Conservation (phyloP, 192 early-diverging fungal genomes). For the Entomortierella beljakovae region DNA sequence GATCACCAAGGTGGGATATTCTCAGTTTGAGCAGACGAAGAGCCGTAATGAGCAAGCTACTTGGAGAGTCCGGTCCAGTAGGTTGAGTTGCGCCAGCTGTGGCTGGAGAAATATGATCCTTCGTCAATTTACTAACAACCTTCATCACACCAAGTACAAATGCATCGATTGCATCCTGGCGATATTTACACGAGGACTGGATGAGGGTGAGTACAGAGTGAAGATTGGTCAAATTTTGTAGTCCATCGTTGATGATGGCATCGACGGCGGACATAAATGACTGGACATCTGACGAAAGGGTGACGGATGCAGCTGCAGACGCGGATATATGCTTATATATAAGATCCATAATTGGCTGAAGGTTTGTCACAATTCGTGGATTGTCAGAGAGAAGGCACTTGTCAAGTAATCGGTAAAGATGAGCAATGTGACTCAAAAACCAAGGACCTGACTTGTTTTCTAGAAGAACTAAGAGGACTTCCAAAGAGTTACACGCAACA, state of each 20-base stretch:
- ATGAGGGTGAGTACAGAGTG: slow-evolving; percentile 76
- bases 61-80: slow-evolving; percentile 60
- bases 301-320: slow-evolving; percentile 41
- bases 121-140: slow-evolving; percentile 85
- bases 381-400: slow-evolving; percentile 83
- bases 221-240: slow-evolving; percentile 72
- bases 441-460: slow-evolving; percentile 70
- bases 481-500: slow-evolving; percentile 73
- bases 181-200: slow-evolving; percentile 71
- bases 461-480: slow-evolving; percentile 73
- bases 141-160: slow-evolving; percentile 85
- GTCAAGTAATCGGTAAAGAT: slow-evolving; percentile 74
- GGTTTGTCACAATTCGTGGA: slow-evolving; percentile 72
- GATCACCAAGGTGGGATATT: slow-evolving; percentile 83
- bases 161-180: slow-evolving; percentile 74
- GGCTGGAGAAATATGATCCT: slow-evolving; percentile 76
- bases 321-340: slow-evolving; percentile 73
- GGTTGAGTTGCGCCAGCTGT: slow-evolving; percentile 32
- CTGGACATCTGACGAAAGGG: slow-evolving; percentile 54
- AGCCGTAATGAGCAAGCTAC: slow-evolving; percentile 65
- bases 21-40: slow-evolving; percentile 66
- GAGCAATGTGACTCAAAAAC: slow-evolving; percentile 72
- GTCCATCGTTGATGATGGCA: slow-evolving; percentile 72
- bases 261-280: slow-evolving; percentile 72
- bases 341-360: slow-evolving; percentile 78